A percentile compares a stretch with the other conserved stretches of the same genome.
Evolutionary conservation across 148 eudicot genomes (phyloP).

Genomic region (Gaultheria prostrata): DNA sequence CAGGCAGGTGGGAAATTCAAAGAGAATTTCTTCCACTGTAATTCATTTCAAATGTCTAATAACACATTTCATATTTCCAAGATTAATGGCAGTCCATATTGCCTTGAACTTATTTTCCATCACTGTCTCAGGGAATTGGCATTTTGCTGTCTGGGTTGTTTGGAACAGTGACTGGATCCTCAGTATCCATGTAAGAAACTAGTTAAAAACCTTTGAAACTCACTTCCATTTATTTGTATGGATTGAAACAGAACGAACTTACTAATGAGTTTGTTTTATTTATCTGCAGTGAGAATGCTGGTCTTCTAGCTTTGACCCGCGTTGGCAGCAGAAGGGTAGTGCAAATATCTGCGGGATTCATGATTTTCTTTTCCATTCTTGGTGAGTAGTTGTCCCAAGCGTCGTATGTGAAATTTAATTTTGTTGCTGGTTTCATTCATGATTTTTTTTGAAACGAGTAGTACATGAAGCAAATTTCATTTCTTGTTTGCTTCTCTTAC

Average conservation of each 20-base stretch:
- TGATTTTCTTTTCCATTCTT: constrained; percentile 94
- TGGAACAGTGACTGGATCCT: constrained; percentile 88
- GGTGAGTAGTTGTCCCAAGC: constrained; percentile 39
- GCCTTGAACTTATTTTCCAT: constrained; percentile 10
- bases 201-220: neutral
- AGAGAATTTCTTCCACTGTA: neutral
- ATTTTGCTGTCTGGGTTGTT: constrained; percentile 84
- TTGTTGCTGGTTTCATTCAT: neutral
- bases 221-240: neutral
- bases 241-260: neutral
- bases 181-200: constrained; percentile 78
- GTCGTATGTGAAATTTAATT: neutral
- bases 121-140: constrained; percentile 62
- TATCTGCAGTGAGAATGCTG: constrained; percentile 81
- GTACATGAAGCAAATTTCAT: neutral
- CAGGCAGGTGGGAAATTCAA: neutral
- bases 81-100: neutral
- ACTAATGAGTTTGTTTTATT: neutral
- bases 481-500: neutral
- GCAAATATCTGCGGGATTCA: constrained; percentile 88
- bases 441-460: neutral
- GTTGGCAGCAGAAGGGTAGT: constrained; percentile 94
- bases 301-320: constrained; percentile 80
- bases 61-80: neutral
- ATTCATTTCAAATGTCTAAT: neutral